phyloP scores from a whole-genome alignment of 345 rosid genomes.

The rapeseed (Brassica napus) region DNA sequence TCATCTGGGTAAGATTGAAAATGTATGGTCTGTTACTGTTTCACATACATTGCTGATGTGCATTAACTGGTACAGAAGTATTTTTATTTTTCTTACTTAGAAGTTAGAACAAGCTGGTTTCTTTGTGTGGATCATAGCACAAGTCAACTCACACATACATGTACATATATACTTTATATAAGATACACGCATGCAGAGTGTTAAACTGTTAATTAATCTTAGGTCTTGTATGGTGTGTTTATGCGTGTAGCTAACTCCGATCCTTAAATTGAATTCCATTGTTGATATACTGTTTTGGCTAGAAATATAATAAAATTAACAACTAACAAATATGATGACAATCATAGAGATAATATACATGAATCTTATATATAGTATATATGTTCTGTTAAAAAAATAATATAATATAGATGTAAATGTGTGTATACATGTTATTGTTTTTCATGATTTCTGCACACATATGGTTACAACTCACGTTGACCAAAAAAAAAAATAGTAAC shows the following conservation, averaged over 20 bases:
- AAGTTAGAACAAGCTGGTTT: constrained; percentile 5
- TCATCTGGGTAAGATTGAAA: constrained; percentile 24
- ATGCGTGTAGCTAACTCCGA: constrained; percentile 17
- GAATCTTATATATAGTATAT: neutral
- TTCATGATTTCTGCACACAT: neutral
- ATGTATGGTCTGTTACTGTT: constrained; percentile 32
- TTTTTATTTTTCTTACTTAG: too few relatives aligned
- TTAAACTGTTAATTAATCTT: neutral
- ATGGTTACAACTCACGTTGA: neutral
- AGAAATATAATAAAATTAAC: neutral
- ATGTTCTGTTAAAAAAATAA: too few relatives aligned
- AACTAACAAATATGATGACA: constrained; percentile 5
- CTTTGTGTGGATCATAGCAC: constrained; percentile 28
- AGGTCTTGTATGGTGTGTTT: constrained; percentile 31
- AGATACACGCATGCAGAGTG: constrained; percentile 3
- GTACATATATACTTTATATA: neutral
- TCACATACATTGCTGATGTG: constrained; percentile 34
- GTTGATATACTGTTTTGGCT: neutral
- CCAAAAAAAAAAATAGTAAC: too few relatives aligned
- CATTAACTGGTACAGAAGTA: constrained; percentile 24
- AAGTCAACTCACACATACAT: constrained; percentile 1
- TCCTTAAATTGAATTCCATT: neutral
- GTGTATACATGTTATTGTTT: neutral
- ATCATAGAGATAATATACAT: neutral
- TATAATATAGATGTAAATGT: neutral